phyloP scores from a whole-genome alignment of 164 flowering plant species.

The Tetracentron sinense region DNA sequence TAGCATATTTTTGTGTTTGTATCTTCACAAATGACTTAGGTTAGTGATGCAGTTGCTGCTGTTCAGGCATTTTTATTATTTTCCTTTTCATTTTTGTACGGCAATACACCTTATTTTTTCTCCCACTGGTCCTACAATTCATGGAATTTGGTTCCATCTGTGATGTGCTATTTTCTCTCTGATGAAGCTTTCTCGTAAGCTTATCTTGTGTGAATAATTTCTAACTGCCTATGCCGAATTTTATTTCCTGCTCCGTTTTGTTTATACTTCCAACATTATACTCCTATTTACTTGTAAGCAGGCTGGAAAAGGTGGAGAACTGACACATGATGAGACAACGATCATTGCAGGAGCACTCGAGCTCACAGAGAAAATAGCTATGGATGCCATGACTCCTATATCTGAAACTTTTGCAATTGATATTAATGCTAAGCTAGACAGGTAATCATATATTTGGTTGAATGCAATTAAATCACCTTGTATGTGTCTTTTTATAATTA shows the following conservation, averaged over 20 bases:
- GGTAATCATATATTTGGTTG: slow-evolving; percentile 19
- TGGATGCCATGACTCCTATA: slow-evolving; percentile 95
- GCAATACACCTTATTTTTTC: no score
- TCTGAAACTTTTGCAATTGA: slow-evolving; percentile 83
- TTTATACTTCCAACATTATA: background rate
- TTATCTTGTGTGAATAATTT: background rate
- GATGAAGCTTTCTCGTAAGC: background rate
- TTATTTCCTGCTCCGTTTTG: background rate
- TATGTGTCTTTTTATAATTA: background rate
- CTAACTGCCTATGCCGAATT: background rate
- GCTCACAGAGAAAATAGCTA: slow-evolving; percentile 76
- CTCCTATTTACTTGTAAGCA: slow-evolving; percentile 20
- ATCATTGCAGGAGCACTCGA: slow-evolving; percentile 97
- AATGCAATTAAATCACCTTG: background rate
- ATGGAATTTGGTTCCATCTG: background rate
- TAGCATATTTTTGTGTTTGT: no score
- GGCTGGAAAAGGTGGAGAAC: slow-evolving; percentile 99
- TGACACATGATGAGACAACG: slow-evolving; percentile 96
- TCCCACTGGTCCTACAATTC: background rate
- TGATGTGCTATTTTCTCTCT: background rate
- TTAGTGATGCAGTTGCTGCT: no score
- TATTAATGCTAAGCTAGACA: slow-evolving; percentile 61
- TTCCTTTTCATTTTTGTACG: background rate
- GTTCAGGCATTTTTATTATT: no score
- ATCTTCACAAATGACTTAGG: no score